Evolutionary conservation across 306 rosid genomes (phyloP).

Genomic region (Cajanus cajan): DNA sequence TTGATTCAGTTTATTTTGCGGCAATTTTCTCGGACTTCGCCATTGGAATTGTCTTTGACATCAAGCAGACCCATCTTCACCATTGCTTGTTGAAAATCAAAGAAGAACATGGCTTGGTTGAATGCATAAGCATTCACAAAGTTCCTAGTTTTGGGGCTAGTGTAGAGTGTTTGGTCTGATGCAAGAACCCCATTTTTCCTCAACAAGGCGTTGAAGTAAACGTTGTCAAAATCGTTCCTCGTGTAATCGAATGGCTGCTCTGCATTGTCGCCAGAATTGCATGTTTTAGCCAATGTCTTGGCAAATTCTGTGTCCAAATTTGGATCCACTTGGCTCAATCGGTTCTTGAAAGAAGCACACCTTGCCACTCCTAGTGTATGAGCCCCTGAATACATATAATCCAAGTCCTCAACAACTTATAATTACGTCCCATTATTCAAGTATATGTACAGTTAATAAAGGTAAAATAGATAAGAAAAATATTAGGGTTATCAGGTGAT

Average conservation of each 20-base stretch:
- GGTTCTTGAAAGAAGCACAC: slow-evolving; percentile 70
- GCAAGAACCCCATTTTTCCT: slow-evolving; percentile 60
- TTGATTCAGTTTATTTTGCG: slow-evolving; percentile 48
- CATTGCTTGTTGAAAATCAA: slow-evolving; percentile 75
- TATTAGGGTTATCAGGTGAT: too few species aligned
- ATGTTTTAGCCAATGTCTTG: slow-evolving; percentile 49
- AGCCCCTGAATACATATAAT: slow-evolving; percentile 53
- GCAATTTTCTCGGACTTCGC: slow-evolving; percentile 70
- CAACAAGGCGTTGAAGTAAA: slow-evolving; percentile 50
- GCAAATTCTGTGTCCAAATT: slow-evolving; percentile 55
- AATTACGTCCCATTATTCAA: too few species aligned
- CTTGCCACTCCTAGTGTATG: slow-evolving; percentile 92
- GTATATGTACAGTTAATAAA: too few species aligned
- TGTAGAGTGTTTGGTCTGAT: slow-evolving; percentile 71
- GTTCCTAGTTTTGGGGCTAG: slow-evolving; percentile 51
- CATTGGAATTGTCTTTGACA: slow-evolving; percentile 53
- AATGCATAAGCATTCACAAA: slow-evolving; percentile 69
- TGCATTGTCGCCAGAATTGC: slow-evolving; percentile 60
- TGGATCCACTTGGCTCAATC: slow-evolving; percentile 51
- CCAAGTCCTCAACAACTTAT: not conserved
- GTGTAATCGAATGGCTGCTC: slow-evolving; percentile 71
- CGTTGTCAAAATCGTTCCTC: slow-evolving; percentile 54
- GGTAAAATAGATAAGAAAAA: too few species aligned
- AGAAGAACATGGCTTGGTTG: slow-evolving; percentile 81
- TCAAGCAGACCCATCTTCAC: slow-evolving; percentile 74